These are phyloP conservation scores for Oldenlandia corymbosa DNA, from an alignment of 257 asterid species.

Conservation along the genomic window DNA sequence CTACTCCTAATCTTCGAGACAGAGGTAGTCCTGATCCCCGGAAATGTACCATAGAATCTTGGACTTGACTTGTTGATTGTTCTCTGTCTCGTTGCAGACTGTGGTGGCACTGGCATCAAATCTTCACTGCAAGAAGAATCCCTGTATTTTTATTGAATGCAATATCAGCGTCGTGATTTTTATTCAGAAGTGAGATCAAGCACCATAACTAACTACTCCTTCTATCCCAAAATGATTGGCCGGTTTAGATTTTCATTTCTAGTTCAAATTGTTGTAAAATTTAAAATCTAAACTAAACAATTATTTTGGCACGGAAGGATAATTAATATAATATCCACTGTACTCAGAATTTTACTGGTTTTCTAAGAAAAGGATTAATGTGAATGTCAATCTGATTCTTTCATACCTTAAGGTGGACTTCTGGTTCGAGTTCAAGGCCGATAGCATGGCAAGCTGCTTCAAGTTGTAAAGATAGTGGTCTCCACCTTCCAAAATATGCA, in stretches of 20 bases:
- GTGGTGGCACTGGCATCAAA: too few relatives aligned
- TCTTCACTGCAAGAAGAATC: constrained; percentile 45
- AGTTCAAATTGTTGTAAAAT: too few relatives aligned
- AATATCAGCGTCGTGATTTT: not conserved
- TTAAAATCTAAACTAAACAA: too few relatives aligned
- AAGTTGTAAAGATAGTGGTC: constrained; percentile 59
- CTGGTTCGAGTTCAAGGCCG: constrained; percentile 17
- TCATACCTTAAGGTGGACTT: constrained; percentile 47
- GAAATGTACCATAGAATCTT: constrained; percentile 22
- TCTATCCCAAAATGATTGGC: too few relatives aligned
- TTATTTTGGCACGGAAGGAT: too few relatives aligned
- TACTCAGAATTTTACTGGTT: too few relatives aligned
- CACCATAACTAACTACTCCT: too few relatives aligned
- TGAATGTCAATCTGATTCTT: too few relatives aligned
- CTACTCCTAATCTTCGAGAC: constrained; percentile 27
- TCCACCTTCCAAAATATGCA: constrained; percentile 43
- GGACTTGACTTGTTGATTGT: constrained; percentile 26
- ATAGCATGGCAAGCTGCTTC: constrained; percentile 51
- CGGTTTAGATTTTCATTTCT: too few relatives aligned
- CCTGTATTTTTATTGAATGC: constrained; percentile 40
- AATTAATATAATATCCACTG: too few relatives aligned
- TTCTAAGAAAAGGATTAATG: too few relatives aligned
- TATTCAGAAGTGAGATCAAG: too few relatives aligned
- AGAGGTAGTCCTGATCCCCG: constrained; percentile 27
- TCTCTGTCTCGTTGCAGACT: constrained; percentile 21